Evolutionary conservation across 495 filamentous ascomycete species (phyloP), one percentile per base, ranked within the genome.

Genomic region (Annulohypoxylon bovei): DNA sequence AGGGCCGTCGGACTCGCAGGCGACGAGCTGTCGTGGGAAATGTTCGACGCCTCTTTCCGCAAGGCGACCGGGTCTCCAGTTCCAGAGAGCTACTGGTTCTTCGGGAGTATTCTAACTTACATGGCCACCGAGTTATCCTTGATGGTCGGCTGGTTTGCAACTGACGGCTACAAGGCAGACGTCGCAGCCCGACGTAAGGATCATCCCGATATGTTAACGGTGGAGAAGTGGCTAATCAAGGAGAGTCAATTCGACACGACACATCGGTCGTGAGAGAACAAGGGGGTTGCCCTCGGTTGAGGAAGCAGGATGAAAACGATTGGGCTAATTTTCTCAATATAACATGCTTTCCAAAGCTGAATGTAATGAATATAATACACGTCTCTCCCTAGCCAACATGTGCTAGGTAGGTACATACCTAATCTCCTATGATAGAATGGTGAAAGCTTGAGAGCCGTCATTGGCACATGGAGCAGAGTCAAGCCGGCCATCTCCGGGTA

Each of bases 61-160:
- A 68, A 73, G 55, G 75, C 70, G 6, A 83, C 80, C 33, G 82
- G 82, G 2, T 65, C 70, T 1, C 73, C 80, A 4, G 78, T 72
- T 28, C 83, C 82, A 14, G 60, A 69, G 22, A 77, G 76, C 6
- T 82, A 78, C 30, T 78, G 76, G 62, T 69, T 80, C 18, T 67
- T 83, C 6, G 81, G 82, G 0, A 81, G 68, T 18, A 65, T 67
- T 14, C 25, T 86, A 67, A 82, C 81, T 46, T 73, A 71, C 37
- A 56, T 80, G 57, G 76, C 77, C 6, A 70, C 76, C 55, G 79
- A 86, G 68, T 66, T 85, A 50, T 74, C 77, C 6, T 5, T 74
- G 7, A 85, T 84, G 82, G 79, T 86, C 35, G 75, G 72, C 25
- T 85, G 83, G 81, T 83, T 86, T 60, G 78, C 78, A 7, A 78